A percentile compares a stretch with the other conserved stretches of the same genome.
Evolutionary conservation across 192 early-diverging fungal species (phyloP).

Genomic region (Backusella psychrophila): DNA sequence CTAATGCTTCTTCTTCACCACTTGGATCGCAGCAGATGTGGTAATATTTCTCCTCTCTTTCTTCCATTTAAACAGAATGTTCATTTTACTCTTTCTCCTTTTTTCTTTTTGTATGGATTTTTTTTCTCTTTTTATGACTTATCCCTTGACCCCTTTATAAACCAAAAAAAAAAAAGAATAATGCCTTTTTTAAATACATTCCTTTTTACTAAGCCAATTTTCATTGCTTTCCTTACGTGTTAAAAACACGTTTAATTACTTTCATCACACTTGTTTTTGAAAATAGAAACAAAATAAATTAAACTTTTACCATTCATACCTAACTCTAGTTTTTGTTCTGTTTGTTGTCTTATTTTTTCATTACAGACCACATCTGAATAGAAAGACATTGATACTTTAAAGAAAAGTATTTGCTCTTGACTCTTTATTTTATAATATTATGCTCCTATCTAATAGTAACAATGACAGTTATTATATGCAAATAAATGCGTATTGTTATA

Average conservation of each 20-base stretch:
- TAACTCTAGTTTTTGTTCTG: not conserved
- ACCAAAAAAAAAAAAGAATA: not conserved
- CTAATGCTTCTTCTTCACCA: not conserved
- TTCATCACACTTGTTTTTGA: conserved; percentile 5
- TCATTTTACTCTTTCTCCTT: not conserved
- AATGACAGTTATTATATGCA: no score
- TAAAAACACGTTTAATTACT: not conserved
- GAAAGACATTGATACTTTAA: not conserved
- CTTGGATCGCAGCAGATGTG: not conserved
- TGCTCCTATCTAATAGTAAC: not conserved
- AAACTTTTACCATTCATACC: not conserved
- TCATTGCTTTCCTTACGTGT: not conserved
- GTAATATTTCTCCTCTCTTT: not conserved
- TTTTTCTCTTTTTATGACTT: not conserved
- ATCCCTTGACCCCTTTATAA: not conserved
- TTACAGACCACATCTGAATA: not conserved
- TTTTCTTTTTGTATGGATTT: conserved; percentile 6
- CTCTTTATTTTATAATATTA: not conserved
- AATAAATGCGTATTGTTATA: no score
- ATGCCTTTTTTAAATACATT: not conserved
- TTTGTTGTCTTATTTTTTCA: not conserved
- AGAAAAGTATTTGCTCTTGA: not conserved
- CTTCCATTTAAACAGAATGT: not conserved
- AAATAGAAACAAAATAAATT: conserved; percentile 3
- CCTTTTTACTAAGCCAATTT: not conserved